A percentile compares a stretch with the other conserved stretches of the same genome.
Evolutionary conservation across 495 filamentous ascomycete species (phyloP).

Genomic region (Tuber borchii): DNA sequence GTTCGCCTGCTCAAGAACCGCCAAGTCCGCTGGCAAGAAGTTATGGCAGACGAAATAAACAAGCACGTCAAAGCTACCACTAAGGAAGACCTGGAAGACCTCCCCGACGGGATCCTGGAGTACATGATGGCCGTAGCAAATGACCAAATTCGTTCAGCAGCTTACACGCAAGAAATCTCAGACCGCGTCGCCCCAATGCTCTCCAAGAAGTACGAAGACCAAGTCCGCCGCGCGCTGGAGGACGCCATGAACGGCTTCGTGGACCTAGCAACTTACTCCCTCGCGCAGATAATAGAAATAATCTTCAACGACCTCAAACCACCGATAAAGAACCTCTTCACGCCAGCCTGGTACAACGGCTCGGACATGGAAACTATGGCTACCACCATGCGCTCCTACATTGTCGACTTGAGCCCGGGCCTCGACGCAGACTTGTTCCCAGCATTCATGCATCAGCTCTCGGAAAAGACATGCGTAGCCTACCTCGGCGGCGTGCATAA

Average conservation of each 20-base stretch:
- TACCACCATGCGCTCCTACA: conserved; percentile 89
- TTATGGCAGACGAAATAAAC: conserved; percentile 77
- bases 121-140: conserved; percentile 97
- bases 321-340: conserved; percentile 85
- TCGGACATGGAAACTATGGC: conserved; percentile 81
- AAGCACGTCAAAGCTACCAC: conserved; percentile 57
- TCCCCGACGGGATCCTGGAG: conserved; percentile 52
- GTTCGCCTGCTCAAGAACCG: conserved; percentile 73
- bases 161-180: conserved; percentile 57
- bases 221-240: conserved; percentile 58
- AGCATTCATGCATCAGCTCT: conserved; percentile 71
- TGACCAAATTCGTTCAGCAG: conserved; percentile 82
- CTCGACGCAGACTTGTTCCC: conserved; percentile 68
- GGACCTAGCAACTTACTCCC: conserved; percentile 83
- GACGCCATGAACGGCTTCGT: conserved; percentile 79
- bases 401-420: conserved; percentile 70
- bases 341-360: conserved; percentile 73
- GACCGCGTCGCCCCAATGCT: conserved; percentile 74
- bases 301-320: conserved; percentile 80
- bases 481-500: conserved; percentile 87
- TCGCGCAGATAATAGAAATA: conserved; percentile 71
- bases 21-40: conserved; percentile 74
- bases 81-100: conserved; percentile 49
- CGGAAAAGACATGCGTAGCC: conserved; percentile 75
- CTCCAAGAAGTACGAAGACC: conserved; percentile 68